phyloP scores from a whole-genome alignment of 2,329 filamentous ascomycete genomes.

The Calonectria pseudoreteaudii region DNA sequence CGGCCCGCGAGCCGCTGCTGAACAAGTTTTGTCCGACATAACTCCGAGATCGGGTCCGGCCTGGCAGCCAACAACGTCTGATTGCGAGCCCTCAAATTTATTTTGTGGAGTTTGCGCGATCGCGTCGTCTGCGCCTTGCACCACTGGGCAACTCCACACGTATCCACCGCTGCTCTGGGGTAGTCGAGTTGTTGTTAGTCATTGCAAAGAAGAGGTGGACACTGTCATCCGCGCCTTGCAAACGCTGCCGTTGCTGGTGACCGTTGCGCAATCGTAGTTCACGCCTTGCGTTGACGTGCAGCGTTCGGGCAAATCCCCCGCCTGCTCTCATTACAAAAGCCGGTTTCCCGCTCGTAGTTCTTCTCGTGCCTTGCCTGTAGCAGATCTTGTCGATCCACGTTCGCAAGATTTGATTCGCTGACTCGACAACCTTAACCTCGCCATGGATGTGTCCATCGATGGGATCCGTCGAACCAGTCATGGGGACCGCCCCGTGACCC shows the following conservation, averaged over 20 bases:
- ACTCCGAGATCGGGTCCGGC: constrained; percentile 18
- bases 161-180: constrained; percentile 8
- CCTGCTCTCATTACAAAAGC: background rate
- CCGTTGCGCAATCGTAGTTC: background rate
- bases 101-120: background rate
- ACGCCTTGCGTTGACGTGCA: constrained; percentile 1
- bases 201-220: background rate
- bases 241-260: background rate
- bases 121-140: constrained; percentile 18
- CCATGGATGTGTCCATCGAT: background rate
- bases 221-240: constrained; percentile 16
- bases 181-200: constrained; percentile 13
- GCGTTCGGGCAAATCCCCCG: background rate
- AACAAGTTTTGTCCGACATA: constrained; percentile 18
- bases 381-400: background rate
- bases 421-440: background rate
- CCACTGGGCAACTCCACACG: constrained; percentile 4
- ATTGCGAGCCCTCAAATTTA: background rate
- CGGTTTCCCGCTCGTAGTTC: background rate
- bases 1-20: background rate
- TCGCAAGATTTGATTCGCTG: background rate
- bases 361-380: background rate
- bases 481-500: background rate
- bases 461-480: constrained; percentile 3
- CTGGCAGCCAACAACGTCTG: background rate